Evolutionary conservation across 2,329 filamentous ascomycete species (phyloP), one percentile per base, ranked within the genome.

Genomic region (Cryphonectria parasitica): DNA sequence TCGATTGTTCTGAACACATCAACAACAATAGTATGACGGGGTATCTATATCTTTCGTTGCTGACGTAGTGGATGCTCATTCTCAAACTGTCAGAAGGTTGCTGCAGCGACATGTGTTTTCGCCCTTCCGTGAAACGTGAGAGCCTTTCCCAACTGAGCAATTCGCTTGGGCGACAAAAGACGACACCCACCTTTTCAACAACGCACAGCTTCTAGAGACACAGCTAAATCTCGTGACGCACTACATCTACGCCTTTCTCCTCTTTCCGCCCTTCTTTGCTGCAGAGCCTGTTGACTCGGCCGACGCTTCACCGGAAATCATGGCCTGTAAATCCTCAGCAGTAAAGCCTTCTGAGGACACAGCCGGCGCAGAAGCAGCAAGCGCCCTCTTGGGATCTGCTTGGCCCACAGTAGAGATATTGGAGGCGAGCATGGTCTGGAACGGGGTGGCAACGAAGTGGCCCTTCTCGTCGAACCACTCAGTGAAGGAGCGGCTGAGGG

Each of bases 381-480:
- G 74, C 2, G 79, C 68, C n/a, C 84, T 84, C 79, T 87, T 87
- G 52, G 90, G 87, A 76, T 95, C 92, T 43, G 86, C 85, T 75
- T 85, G 85, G 66, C 90, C 92, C 72, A 95, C 86, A 43, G 87
- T 78, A 0, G 90, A 87, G 3, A 95, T 85, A 56, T 87, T 85
- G n/a, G 86, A 86, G 15, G 92, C 92, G 64, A 96, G 83, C 82
- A 93, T 89, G 78, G 90, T 87, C 85, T 96, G 93, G 81, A 96
- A 95, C 7, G 93, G 92, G 74, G 88, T 84, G 11, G 89, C 87
- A 62, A 94, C 87, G 78, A 96, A 94, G 79, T 86, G 87, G 65
- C 93, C 93, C 56, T 85, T 83, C 69, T 82, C 83, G 79, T 97
- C 92, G 76, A 95, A 96, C 92, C 92, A 96, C 67, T 87, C 85